Percentiles rank a stretch among this genome's conserved stretches.
These are phyloP conservation scores for Tetracentron sinense DNA, from an alignment of 164 flowering plant genomes.

Conservation along the genomic window DNA sequence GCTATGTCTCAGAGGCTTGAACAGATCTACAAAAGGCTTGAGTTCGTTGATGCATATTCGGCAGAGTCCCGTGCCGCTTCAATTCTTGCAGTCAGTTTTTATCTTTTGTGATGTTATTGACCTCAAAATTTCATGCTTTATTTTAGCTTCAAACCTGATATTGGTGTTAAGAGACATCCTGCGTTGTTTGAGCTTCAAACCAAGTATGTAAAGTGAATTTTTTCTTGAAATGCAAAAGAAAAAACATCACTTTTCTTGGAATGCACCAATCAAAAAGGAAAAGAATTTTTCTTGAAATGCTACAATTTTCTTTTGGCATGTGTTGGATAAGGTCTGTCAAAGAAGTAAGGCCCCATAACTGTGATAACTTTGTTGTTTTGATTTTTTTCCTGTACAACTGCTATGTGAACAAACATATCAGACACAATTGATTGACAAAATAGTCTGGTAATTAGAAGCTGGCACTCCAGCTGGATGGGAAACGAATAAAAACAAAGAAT, in stretches of 20 bases:
- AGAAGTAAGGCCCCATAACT: neutral
- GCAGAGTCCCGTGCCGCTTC: conserved; percentile 96
- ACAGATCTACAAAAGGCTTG: conserved; percentile 85
- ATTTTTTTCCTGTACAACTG: neutral
- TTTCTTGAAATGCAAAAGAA: too few species aligned
- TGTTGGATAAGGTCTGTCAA: neutral
- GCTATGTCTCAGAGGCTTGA: conserved; percentile 59
- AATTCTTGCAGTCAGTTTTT: conserved; percentile 84
- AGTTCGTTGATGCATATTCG: conserved; percentile 82
- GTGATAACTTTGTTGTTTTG: neutral
- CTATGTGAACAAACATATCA: neutral
- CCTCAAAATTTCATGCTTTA: conserved; percentile 1
- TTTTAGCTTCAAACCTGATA: neutral
- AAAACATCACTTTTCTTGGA: too few species aligned
- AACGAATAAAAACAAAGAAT: too few species aligned
- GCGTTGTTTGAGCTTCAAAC: too few species aligned
- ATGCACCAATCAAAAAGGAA: too few species aligned
- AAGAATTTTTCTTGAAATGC: too few species aligned
- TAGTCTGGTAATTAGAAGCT: neutral
- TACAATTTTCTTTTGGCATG: neutral
- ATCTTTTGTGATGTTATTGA: neutral
- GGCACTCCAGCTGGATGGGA: neutral
- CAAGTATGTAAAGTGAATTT: too few species aligned
- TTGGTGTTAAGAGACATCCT: neutral
- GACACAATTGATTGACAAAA: neutral